Conservation (phyloP, 495 filamentous ascomycete species). For the Aspergillus olivimuriae region DNA sequence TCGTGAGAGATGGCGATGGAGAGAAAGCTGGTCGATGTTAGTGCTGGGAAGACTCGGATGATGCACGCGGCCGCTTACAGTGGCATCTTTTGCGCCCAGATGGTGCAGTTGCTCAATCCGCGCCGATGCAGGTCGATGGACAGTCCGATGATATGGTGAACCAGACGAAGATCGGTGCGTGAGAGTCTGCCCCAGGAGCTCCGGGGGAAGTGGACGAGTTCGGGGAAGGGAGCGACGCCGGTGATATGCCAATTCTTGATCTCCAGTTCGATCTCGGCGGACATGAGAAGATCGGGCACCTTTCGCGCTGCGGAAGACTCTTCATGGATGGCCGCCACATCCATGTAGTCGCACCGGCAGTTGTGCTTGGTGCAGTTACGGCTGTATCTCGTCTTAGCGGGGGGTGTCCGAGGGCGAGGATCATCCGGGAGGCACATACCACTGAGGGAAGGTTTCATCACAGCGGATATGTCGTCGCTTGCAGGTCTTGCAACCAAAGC, state of each 20-base stretch:
- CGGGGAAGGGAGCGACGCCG: constrained; percentile 80
- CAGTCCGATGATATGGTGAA: constrained; percentile 85
- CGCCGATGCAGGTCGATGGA: constrained; percentile 73
- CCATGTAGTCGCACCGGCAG: constrained; percentile 95
- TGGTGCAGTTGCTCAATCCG: constrained; percentile 70
- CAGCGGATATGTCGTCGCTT: constrained; percentile 96
- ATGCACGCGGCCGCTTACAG: too few species aligned
- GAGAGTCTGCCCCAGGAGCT: constrained; percentile 54
- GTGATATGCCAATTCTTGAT: constrained; percentile 81
- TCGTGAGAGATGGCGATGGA: constrained; percentile 69
- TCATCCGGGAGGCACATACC: constrained; percentile 47
- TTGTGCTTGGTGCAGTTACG: constrained; percentile 99
- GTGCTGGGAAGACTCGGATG: too few species aligned
- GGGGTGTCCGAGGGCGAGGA: neutral
- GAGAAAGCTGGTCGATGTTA: constrained; percentile 58
- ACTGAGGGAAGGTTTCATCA: constrained; percentile 96
- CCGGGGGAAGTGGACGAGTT: constrained; percentile 64
- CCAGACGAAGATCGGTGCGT: constrained; percentile 72
- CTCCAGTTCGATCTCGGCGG: constrained; percentile 69
- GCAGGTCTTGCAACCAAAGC: constrained; percentile 95
- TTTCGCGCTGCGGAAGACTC: constrained; percentile 60
- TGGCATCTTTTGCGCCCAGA: constrained; percentile 90
- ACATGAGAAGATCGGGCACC: constrained; percentile 74
- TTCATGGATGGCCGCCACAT: constrained; percentile 56
- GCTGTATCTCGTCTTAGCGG: constrained; percentile 38